Evolutionary conservation across 1,284 basidiomycete species (phyloP).

Genomic region (Trichosporon sp.): DNA sequence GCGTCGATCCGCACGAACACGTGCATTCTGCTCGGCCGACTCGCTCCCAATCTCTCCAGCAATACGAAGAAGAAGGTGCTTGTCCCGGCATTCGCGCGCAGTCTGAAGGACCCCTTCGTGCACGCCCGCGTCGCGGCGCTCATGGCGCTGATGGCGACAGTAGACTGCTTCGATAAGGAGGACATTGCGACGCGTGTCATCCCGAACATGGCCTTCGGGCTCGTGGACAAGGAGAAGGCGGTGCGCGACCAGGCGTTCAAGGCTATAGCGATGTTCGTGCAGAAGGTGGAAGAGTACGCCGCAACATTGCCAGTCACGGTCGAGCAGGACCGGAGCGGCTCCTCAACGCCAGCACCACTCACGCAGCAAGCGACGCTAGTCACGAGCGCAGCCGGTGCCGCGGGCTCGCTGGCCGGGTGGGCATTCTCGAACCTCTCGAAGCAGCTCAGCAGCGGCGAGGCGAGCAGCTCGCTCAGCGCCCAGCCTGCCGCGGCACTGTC

Average conservation of each 20-base stretch:
- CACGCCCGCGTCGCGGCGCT: conserved; percentile 90
- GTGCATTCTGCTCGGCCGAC: conserved; percentile 87
- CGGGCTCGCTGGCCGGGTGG: conserved; percentile 86
- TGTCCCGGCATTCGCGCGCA: conserved; percentile 86
- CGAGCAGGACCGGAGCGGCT: conserved; percentile 37
- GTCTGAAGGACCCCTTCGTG: conserved; percentile 84
- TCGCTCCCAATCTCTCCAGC: conserved; percentile 76
- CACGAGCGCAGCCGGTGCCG: conserved; percentile 79
- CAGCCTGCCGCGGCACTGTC: conserved; percentile 18
- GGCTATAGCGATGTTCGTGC: conserved; percentile 77
- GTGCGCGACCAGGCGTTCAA: conserved; percentile 94
- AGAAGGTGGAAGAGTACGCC: conserved; percentile 71
- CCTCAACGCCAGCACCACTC: conserved; percentile 5
- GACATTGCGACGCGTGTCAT: conserved; percentile 86
- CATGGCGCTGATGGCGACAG: conserved; percentile 93
- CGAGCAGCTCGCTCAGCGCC: conserved; percentile 60
- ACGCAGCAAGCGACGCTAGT: conserved; percentile 57
- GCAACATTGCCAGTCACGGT: conserved; percentile 71
- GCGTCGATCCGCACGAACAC: conserved; percentile 96
- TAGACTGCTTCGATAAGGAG: conserved; percentile 80
- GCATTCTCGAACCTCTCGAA: conserved; percentile 80
- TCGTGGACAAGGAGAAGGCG: conserved; percentile 87
- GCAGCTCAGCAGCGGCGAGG: conserved; percentile 67
- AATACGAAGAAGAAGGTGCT: conserved; percentile 93
- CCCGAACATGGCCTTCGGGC: conserved; percentile 69